Conservation (phyloP, 495 filamentous ascomycete species). For the Aspergillus coremiiformis region DNA sequence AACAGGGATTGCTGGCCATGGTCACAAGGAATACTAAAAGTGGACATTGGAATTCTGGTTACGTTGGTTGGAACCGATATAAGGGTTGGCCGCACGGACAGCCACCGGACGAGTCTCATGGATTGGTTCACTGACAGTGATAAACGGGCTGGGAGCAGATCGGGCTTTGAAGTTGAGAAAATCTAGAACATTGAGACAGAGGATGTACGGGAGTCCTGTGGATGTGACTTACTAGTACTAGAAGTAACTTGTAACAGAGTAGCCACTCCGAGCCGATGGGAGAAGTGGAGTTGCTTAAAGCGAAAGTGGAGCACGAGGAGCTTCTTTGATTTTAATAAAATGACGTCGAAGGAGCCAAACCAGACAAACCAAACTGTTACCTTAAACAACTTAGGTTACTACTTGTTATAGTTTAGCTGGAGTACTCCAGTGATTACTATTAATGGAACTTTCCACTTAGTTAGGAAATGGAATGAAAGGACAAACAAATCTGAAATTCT, state of each 20-base stretch:
- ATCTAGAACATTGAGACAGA: background rate
- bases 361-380: background rate
- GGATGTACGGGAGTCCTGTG: too few species aligned
- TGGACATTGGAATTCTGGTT: constrained; percentile 26
- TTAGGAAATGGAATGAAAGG: too few species aligned
- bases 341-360: background rate
- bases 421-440: too few species aligned
- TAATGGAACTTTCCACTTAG: too few species aligned
- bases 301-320: too few species aligned
- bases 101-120: background rate
- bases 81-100: background rate
- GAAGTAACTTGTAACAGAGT: too few species aligned
- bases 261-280: too few species aligned
- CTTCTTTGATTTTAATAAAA: too few species aligned
- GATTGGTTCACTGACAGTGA: background rate
- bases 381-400: background rate
- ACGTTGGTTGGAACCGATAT: background rate
- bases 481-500: too few species aligned
- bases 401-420: too few species aligned
- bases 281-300: too few species aligned
- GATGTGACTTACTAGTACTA: too few species aligned
- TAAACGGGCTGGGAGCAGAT: background rate
- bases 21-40: constrained; percentile 40
- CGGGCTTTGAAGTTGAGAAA: background rate
- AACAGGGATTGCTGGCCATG: constrained; percentile 27